A percentile compares a stretch with the other conserved stretches of the same genome.
Evolutionary conservation across 306 rosid species (phyloP).

Genomic region (Cicer pinnatifidum): DNA sequence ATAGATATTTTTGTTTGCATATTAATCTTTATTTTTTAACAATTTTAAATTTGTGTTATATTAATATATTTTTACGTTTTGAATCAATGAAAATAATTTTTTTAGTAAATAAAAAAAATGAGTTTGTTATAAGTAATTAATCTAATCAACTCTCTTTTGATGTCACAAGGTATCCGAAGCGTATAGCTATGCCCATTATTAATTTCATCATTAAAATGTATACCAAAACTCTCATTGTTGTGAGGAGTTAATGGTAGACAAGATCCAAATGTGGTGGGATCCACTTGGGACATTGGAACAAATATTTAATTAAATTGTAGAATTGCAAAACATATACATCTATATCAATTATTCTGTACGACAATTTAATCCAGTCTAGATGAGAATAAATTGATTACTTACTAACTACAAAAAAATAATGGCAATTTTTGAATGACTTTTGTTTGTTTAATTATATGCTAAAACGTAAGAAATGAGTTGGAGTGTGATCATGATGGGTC

Average conservation of each 20-base stretch:
- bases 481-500: not conserved
- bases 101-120: no score
- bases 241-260: constrained; percentile 13
- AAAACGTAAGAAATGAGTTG: constrained; percentile 32
- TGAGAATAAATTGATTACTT: constrained; percentile 28
- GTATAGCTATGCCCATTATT: not conserved
- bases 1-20: no score
- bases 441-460: constrained; percentile 9
- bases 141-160: not conserved
- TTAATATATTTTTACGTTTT: no score
- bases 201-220: constrained; percentile 27
- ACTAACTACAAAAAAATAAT: constrained; percentile 11
- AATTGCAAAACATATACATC: not conserved
- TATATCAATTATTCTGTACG: constrained; percentile 2
- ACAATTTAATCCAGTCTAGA: constrained; percentile 37
- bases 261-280: constrained; percentile 42
- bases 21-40: no score
- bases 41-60: no score
- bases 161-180: not conserved
- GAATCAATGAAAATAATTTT: no score
- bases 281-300: constrained; percentile 7
- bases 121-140: not conserved
- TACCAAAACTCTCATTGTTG: not conserved
- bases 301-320: constrained; percentile 4
- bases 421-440: not conserved